Conservation (phyloP, 1,284 basidiomycete genomes). For the Sanguinoderma infundibulare region DNA sequence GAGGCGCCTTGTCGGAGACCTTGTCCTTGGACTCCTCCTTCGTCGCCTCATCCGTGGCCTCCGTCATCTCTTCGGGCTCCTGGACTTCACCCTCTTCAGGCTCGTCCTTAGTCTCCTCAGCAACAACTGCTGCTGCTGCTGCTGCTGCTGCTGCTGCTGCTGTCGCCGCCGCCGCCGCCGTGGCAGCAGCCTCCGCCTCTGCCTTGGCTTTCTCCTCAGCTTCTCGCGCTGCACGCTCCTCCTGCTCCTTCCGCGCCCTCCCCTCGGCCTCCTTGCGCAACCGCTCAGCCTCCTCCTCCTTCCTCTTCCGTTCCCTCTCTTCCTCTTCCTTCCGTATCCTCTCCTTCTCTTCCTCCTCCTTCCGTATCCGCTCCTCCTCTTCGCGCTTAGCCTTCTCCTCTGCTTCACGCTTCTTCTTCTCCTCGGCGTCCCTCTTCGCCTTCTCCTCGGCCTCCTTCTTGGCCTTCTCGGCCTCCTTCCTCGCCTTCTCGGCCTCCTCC, state of each 20-base stretch:
- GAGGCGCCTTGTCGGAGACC: slow-evolving; percentile 47
- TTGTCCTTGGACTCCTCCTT: slow-evolving; percentile 42
- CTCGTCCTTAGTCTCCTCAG: slow-evolving; percentile 39
- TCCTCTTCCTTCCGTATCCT: slow-evolving; percentile 43
- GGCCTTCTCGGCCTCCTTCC: slow-evolving; percentile 42
- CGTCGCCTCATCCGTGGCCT: slow-evolving; percentile 33
- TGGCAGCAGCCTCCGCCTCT: slow-evolving; percentile 30
- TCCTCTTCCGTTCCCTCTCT: slow-evolving; percentile 41
- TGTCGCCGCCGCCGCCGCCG: slow-evolving; percentile 40
- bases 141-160: slow-evolving; percentile 38
- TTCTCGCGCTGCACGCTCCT: slow-evolving; percentile 32
- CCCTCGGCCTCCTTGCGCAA: slow-evolving; percentile 39
- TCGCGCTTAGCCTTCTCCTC: slow-evolving; percentile 31
- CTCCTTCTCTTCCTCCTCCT: slow-evolving; percentile 36
- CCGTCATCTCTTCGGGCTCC: slow-evolving; percentile 41
- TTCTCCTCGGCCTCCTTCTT: slow-evolving; percentile 43
- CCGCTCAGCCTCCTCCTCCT: slow-evolving; percentile 44
- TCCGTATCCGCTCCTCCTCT: slow-evolving; percentile 27
- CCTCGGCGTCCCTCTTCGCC: slow-evolving; percentile 41
- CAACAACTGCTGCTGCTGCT: slow-evolving; percentile 33
- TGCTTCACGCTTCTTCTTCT: slow-evolving; percentile 35
- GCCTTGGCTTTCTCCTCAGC: slow-evolving; percentile 39
- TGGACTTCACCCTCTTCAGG: slow-evolving; percentile 44
- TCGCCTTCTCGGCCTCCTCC: slow-evolving; percentile 48
- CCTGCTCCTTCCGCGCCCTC: slow-evolving; percentile 34